Evolutionary conservation across 768 basidiomycete genomes (phyloP), one percentile per base, ranked within the genome.

Genomic region (Ephemerocybe angulata): DNA sequence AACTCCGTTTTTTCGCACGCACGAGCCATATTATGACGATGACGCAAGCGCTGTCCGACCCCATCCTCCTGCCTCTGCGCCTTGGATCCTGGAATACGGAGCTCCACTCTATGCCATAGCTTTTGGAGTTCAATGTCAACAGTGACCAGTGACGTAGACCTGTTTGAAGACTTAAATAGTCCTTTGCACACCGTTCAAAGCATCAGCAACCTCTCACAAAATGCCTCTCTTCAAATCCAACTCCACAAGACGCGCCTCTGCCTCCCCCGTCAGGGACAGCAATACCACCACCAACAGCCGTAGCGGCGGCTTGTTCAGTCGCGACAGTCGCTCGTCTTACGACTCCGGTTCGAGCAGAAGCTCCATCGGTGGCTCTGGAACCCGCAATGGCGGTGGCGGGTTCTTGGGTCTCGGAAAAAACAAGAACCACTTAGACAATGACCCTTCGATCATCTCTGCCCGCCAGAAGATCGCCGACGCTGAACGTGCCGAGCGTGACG

Each of bases 381-480:
- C 52, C 30, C 54, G 44, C 8, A 47, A 21, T 24, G 60, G 58
- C 38, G 58, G 60, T 31, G 54, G 57, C 25, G 60, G 70, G 27
- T 68, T 72, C 55, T 60, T 72, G 1, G 65, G 67, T 29, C 52
- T 63, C 43, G 62, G 66, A 44, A 55, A 58, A 31, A 62, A 64
- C 38, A 54, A 53, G 21, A 33, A 58, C 40, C 15, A 44, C 30
- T 37, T 67, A 41, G 58, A 61, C 15, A 58, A 61, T 35, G 83
- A 85, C 57, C 78, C 81, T 6, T 67, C 68, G 27, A 79, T 86
- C 57, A 46, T 70, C 7, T 61, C 65, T 3, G 84, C 81, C 7
- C 78, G 78, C 41, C 68, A 79, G 60, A 82, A 79, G 58, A 75
- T 83, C 17, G 58, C 73, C 0, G 72, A 76, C 29, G 83, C 83